Evolutionary conservation across 371 early-diverging fungal species (phyloP).

Genomic region (Mortierella sp.): DNA sequence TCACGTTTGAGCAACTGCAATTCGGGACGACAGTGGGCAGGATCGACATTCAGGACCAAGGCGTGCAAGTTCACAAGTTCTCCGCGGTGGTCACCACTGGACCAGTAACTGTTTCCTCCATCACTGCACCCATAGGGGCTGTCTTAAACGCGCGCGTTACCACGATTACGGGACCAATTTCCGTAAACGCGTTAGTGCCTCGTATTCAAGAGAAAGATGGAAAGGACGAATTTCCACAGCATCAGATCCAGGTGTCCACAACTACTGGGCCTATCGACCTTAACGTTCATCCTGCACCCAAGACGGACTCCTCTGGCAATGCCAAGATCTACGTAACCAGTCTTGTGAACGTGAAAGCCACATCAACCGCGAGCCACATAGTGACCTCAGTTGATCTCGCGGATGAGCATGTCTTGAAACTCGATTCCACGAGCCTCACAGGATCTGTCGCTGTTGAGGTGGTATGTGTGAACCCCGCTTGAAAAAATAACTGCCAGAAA

Average conservation of each 20-base stretch:
- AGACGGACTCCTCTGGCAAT: too few relatives aligned
- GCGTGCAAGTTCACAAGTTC: not conserved
- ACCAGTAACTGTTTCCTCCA: not conserved
- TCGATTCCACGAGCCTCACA: not conserved
- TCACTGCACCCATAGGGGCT: slow-evolving; percentile 16
- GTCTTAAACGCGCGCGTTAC: not conserved
- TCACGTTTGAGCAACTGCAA: slow-evolving; percentile 10
- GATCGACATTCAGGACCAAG: slow-evolving; percentile 2
- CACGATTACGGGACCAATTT: slow-evolving; percentile 7
- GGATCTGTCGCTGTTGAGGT: slow-evolving; percentile 9
- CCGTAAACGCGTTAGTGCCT: slow-evolving; percentile 8
- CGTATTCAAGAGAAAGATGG: not conserved
- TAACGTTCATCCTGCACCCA: not conserved
- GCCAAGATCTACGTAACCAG: not conserved
- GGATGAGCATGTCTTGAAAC: slow-evolving; percentile 9
- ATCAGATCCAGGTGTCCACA: slow-evolving; percentile 3
- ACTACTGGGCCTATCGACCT: slow-evolving; percentile 6
- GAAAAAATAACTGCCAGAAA: not conserved
- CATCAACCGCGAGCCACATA: slow-evolving; percentile 5
- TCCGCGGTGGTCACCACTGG: not conserved
- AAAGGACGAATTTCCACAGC: slow-evolving; percentile 2
- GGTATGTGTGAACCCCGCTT: slow-evolving; percentile 6
- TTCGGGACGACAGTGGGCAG: slow-evolving; percentile 2
- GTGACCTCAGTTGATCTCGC: slow-evolving; percentile 4
- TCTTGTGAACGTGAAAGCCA: not conserved